phyloP scores from a whole-genome alignment of 2,329 filamentous ascomycete genomes.

The Xylariaceae sp. region DNA sequence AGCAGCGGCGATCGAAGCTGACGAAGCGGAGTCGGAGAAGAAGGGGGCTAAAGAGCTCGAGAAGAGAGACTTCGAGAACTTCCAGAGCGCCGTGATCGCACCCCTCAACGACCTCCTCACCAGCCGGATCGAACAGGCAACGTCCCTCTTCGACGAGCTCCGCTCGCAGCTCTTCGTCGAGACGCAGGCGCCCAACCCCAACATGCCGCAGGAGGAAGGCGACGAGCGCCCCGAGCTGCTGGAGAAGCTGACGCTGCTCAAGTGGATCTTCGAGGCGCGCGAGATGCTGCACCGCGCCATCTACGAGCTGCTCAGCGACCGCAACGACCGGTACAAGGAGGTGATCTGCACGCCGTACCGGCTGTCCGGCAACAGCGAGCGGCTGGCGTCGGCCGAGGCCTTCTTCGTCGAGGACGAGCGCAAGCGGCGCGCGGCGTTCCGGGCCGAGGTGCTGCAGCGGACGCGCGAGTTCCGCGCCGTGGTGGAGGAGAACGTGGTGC shows the following conservation, averaged over 20 bases:
- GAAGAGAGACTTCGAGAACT: slow-evolving; percentile 77
- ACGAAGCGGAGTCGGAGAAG: slow-evolving; percentile 67
- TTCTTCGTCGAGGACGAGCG: slow-evolving; percentile 80
- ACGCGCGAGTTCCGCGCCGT: slow-evolving; percentile 73
- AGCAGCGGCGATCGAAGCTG: slow-evolving; percentile 75
- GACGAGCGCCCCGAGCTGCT: slow-evolving; percentile 91
- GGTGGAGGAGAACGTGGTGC: slow-evolving; percentile 78
- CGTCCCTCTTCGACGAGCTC: slow-evolving; percentile 72
- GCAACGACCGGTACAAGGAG: slow-evolving; percentile 80
- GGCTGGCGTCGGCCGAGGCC: slow-evolving; percentile 69
- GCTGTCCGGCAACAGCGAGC: slow-evolving; percentile 70
- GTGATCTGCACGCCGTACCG: slow-evolving; percentile 80
- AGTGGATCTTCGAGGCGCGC: slow-evolving; percentile 95
- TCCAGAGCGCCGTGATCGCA: slow-evolving; percentile 77
- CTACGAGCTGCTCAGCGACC: slow-evolving; percentile 78
- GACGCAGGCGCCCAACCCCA: slow-evolving; percentile 64
- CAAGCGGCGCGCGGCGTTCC: slow-evolving; percentile 66
- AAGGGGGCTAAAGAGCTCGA: slow-evolving; percentile 66
- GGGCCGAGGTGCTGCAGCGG: slow-evolving; percentile 67
- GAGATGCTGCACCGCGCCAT: slow-evolving; percentile 81
- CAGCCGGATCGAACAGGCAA: slow-evolving; percentile 68
- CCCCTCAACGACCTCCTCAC: slow-evolving; percentile 78
- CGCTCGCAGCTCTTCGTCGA: slow-evolving; percentile 69
- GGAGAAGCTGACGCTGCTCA: slow-evolving; percentile 89
- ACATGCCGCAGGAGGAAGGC: slow-evolving; percentile 88